phyloP scores from a whole-genome alignment of 2,329 filamentous ascomycete genomes.

The Talaromyces marneffei region DNA sequence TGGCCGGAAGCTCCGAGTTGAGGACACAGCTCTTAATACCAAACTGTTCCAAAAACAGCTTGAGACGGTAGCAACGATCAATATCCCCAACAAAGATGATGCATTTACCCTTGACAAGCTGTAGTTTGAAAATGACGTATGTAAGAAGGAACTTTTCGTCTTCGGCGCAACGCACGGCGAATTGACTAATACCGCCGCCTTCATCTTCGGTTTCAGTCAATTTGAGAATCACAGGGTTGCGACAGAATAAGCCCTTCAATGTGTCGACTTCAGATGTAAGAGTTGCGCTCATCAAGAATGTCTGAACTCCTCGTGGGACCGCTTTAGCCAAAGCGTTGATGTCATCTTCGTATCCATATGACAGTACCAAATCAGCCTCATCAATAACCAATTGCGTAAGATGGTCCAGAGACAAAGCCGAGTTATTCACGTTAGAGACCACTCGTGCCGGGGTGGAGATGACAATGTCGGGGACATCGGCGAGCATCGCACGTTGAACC shows the following conservation, averaged over 20 bases:
- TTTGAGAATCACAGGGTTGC: slow-evolving; percentile 71
- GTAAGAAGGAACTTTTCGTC: slow-evolving; percentile 93
- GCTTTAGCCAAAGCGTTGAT: slow-evolving; percentile 70
- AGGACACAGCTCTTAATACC: slow-evolving; percentile 88
- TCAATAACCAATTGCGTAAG: slow-evolving; percentile 80
- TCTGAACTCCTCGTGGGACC: slow-evolving; percentile 80
- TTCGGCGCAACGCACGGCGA: slow-evolving; percentile 84
- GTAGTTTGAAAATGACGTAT: slow-evolving; percentile 92
- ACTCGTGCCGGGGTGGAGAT: slow-evolving; percentile 86
- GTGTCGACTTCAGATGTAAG: slow-evolving; percentile 81
- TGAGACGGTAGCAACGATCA: slow-evolving; percentile 83
- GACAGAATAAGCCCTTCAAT: slow-evolving; percentile 78
- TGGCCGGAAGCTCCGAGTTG: slow-evolving; percentile 90
- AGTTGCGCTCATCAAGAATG: slow-evolving; percentile 89
- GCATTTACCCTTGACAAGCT: slow-evolving; percentile 87
- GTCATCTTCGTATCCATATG: slow-evolving; percentile 90
- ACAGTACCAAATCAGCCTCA: slow-evolving; percentile 87
- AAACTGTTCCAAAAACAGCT: slow-evolving; percentile 95
- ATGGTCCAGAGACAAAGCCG: slow-evolving; percentile 62
- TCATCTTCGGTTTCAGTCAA: slow-evolving; percentile 76
- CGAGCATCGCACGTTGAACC: slow-evolving; percentile 79
- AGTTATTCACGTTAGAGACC: slow-evolving; percentile 67
- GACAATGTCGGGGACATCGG: slow-evolving; percentile 80
- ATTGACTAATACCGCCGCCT: slow-evolving; percentile 73
- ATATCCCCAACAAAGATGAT: slow-evolving; percentile 81